Conservation (phyloP, 441 rosid species). For the Corymbia citriodora region DNA sequence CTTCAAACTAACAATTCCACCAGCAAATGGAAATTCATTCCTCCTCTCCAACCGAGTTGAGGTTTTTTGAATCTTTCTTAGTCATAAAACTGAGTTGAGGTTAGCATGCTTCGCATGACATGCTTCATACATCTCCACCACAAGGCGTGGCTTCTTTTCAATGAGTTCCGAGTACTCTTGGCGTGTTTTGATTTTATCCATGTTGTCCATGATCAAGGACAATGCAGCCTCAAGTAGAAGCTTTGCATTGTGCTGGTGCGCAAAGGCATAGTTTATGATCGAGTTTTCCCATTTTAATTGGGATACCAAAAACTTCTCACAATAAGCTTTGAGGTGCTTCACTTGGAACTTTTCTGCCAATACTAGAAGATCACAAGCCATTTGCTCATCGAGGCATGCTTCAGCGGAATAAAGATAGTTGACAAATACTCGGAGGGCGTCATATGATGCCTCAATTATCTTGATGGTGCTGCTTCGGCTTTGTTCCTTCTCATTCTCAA, state of each 20-base stretch:
- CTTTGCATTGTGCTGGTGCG: constrained; percentile 78
- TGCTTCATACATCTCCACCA: constrained; percentile 81
- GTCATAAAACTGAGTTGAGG: too few relatives aligned
- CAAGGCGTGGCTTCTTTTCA: constrained; percentile 70
- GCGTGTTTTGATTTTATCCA: constrained; percentile 58
- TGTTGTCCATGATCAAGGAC: constrained; percentile 59
- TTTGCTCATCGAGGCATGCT: constrained; percentile 66
- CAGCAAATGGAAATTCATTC: not conserved
- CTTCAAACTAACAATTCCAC: not conserved
- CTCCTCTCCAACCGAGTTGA: too few relatives aligned
- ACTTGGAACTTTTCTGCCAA: constrained; percentile 81
- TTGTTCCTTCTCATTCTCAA: constrained; percentile 82
- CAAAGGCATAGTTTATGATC: constrained; percentile 65
- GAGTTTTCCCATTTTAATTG: constrained; percentile 74
- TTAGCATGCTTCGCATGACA: constrained; percentile 46
- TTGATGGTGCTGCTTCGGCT: constrained; percentile 69
- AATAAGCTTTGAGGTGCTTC: constrained; percentile 64
- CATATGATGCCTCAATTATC: constrained; percentile 60
- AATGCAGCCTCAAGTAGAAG: constrained; percentile 56
- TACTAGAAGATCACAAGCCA: constrained; percentile 70
- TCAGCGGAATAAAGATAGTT: constrained; percentile 75
- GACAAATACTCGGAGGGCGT: constrained; percentile 62
- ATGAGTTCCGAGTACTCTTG: constrained; percentile 69
- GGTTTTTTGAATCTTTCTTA: too few relatives aligned
- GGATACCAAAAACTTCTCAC: constrained; percentile 69